phyloP scores from a whole-genome alignment of 2,329 filamentous ascomycete species.

The Fusarium sp. region DNA sequence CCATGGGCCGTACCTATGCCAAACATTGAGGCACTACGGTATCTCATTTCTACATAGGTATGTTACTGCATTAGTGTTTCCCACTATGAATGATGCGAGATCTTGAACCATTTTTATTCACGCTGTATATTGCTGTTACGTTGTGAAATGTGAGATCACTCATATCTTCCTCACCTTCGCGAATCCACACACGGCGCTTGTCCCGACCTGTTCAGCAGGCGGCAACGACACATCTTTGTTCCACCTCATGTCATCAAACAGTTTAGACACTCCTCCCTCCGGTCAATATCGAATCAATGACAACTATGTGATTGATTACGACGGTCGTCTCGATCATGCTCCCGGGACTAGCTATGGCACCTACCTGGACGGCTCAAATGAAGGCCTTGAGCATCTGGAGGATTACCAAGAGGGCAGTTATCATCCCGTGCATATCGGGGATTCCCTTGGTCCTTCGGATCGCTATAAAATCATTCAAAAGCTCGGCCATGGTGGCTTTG shows the following conservation, averaged over 20 bases:
- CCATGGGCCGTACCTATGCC: too few relatives aligned
- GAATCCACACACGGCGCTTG: too few relatives aligned
- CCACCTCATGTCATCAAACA: background rate
- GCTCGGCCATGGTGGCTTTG: conserved; percentile 29
- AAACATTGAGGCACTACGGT: too few relatives aligned
- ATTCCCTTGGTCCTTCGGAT: background rate
- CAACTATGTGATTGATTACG: background rate
- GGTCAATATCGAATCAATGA: background rate
- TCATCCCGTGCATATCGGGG: conserved; percentile 26
- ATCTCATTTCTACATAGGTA: too few relatives aligned
- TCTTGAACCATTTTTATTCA: too few relatives aligned
- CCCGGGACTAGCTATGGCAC: conserved; percentile 12
- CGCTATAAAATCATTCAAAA: conserved; percentile 29
- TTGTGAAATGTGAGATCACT: too few relatives aligned
- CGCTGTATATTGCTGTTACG: too few relatives aligned
- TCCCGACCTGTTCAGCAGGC: too few relatives aligned
- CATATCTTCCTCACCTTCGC: too few relatives aligned
- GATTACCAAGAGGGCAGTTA: conserved; percentile 26
- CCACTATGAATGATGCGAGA: too few relatives aligned
- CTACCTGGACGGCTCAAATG: conserved; percentile 3
- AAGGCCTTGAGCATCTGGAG: conserved; percentile 7
- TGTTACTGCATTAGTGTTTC: too few relatives aligned
- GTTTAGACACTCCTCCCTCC: too few relatives aligned
- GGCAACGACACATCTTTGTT: background rate
- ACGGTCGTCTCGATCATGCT: background rate